A percentile compares a stretch with the other conserved stretches of the same genome.
phyloP scores from a whole-genome alignment of 345 rosid species.

The Citrus trifoliata region DNA sequence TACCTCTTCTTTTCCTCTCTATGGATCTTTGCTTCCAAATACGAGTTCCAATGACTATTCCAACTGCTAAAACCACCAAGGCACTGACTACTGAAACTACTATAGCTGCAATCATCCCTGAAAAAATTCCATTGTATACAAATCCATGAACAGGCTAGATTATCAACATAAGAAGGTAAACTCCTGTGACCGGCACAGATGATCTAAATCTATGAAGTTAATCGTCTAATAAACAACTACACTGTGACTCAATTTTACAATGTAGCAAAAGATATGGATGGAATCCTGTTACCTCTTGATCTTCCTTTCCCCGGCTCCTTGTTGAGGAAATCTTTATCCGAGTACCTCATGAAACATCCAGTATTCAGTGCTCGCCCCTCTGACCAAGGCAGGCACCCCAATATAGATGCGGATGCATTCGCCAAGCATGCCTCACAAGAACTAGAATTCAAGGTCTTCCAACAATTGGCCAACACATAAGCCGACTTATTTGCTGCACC shows the following conservation, averaged over 20 bases:
- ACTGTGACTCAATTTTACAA: not conserved
- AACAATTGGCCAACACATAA: constrained; percentile 77
- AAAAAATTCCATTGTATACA: constrained; percentile 19
- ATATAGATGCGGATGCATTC: constrained; percentile 60
- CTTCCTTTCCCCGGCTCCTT: constrained; percentile 40
- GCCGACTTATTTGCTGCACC: constrained; percentile 43
- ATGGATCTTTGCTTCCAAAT: constrained; percentile 62
- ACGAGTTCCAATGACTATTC: constrained; percentile 47
- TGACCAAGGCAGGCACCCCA: constrained; percentile 75
- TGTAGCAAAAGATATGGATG: not conserved
- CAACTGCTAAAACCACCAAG: constrained; percentile 59
- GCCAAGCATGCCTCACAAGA: constrained; percentile 67
- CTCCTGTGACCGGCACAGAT: not conserved
- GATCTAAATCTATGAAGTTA: not conserved
- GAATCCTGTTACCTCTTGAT: constrained; percentile 47
- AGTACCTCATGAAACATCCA: constrained; percentile 87
- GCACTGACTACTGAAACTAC: constrained; percentile 71
- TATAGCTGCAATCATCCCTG: constrained; percentile 59
- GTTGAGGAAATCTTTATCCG: constrained; percentile 76
- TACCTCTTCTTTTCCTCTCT: constrained; percentile 72
- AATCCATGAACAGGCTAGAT: constrained; percentile 5
- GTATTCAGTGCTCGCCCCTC: constrained; percentile 86
- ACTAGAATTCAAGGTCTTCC: constrained; percentile 64
- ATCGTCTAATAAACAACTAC: not conserved
- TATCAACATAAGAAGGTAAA: not conserved